These are phyloP conservation scores for Corynascus novoguineensis DNA, from an alignment of 495 filamentous ascomycete genomes.

Conservation along the genomic window DNA sequence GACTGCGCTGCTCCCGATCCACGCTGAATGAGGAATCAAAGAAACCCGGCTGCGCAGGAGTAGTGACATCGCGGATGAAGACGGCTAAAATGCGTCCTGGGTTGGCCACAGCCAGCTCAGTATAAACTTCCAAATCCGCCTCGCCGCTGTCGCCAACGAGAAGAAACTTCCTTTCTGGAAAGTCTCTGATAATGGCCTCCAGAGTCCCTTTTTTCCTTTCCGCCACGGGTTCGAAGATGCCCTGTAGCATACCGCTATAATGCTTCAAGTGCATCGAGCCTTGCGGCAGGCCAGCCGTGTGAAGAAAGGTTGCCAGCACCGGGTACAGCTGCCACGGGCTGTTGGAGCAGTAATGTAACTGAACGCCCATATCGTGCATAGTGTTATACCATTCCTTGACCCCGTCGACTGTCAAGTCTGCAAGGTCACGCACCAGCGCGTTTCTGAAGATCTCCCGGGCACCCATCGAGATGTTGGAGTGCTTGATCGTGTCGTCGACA, in stretches of 20 bases:
- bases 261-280: conserved; percentile 94
- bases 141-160: conserved; percentile 94
- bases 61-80: conserved; percentile 94
- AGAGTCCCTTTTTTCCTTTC: conserved; percentile 86
- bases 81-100: conserved; percentile 73
- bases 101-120: conserved; percentile 77
- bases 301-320: conserved; percentile 75
- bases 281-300: conserved; percentile 68
- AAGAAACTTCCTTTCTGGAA: conserved; percentile 83
- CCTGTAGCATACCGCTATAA: conserved; percentile 91
- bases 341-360: conserved; percentile 88
- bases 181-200: conserved; percentile 80
- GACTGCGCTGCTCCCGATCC: conserved; percentile 15
- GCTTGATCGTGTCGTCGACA: conserved; percentile 97
- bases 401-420: conserved; percentile 74
- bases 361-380: conserved; percentile 71
- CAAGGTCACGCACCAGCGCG: conserved; percentile 81
- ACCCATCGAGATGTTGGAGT: conserved; percentile 79
- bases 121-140: conserved; percentile 95
- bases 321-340: conserved; percentile 96
- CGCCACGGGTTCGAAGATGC: conserved; percentile 95
- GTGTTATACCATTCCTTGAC: conserved; percentile 83
- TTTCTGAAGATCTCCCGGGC: conserved; percentile 94
- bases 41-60: conserved; percentile 58
- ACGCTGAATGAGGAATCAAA: conserved; percentile 64